Conservation (phyloP, 1,284 basidiomycete species). For the Malassezia sympodialis region DNA sequence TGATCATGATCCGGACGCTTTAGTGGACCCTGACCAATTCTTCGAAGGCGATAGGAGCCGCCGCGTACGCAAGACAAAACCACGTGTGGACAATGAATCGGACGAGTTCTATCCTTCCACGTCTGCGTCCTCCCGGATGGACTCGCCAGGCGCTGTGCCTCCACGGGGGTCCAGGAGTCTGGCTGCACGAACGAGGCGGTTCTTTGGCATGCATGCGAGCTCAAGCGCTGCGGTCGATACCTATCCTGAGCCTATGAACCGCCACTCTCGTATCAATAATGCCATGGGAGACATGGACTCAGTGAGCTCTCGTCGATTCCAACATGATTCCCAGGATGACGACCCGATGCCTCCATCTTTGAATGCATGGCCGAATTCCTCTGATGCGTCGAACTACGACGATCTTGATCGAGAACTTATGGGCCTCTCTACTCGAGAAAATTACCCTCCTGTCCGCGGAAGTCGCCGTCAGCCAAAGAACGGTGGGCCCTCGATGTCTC, state of each 20-base stretch:
- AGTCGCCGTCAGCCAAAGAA: neutral
- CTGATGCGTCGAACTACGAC: conserved; percentile 1
- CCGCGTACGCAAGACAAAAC: neutral
- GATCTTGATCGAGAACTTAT: conserved; percentile 17
- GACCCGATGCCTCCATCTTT: neutral
- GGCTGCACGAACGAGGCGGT: conserved; percentile 5
- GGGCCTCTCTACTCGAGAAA: conserved; percentile 6
- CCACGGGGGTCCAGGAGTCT: neutral
- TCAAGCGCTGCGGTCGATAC: neutral
- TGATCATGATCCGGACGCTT: neutral
- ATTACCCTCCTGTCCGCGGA: conserved; percentile 9
- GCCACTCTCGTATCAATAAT: neutral
- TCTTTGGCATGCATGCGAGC: conserved; percentile 6
- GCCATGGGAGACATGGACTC: neutral
- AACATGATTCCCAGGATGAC: neutral
- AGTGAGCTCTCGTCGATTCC: neutral
- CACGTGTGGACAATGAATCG: neutral
- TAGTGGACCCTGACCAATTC: conserved; percentile 15
- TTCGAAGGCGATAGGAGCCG: neutral
- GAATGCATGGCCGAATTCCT: neutral
- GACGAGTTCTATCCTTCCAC: neutral
- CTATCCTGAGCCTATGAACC: neutral
- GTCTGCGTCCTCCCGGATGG: neutral
- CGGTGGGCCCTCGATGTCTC: neutral
- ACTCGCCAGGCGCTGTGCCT: neutral